phyloP scores from a whole-genome alignment of 116 monocot species.

The Posidonia oceanica region DNA sequence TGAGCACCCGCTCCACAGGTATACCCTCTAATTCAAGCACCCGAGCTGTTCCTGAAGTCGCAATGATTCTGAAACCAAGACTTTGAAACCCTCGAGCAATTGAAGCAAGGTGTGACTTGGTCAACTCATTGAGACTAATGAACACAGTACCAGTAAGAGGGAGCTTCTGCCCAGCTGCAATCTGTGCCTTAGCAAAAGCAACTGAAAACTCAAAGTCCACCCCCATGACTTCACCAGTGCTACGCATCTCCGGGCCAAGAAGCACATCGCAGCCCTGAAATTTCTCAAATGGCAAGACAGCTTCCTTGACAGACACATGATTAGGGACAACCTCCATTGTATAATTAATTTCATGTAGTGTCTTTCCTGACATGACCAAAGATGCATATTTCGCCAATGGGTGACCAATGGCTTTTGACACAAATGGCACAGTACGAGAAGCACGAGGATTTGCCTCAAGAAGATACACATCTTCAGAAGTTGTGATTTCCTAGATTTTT shows the following conservation, averaged over 20 bases:
- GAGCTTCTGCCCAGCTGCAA: conserved; percentile 92
- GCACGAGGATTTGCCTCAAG: conserved; percentile 97
- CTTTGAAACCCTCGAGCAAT: conserved; percentile 60
- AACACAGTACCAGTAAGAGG: conserved; percentile 65
- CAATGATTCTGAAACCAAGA: conserved; percentile 65
- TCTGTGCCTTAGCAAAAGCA: conserved; percentile 97
- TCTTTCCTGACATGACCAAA: conserved; percentile 85
- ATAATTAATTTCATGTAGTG: conserved; percentile 49
- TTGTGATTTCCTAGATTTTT: too few relatives aligned
- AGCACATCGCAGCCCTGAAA: conserved; percentile 92
- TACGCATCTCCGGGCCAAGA: conserved; percentile 97
- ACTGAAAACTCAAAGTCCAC: conserved; percentile 70
- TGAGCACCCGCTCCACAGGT: conserved; percentile 70
- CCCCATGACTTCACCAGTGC: conserved; percentile 99
- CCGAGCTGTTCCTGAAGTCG: conserved; percentile 84
- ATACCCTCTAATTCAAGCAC: conserved; percentile 69
- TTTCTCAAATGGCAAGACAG: conserved; percentile 92
- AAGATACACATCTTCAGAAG: conserved; percentile 62
- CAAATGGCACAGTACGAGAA: conserved; percentile 94
- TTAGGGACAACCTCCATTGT: conserved; percentile 62
- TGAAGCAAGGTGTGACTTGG: conserved; percentile 61
- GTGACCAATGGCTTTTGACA: conserved; percentile 91
- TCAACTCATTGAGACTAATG: conserved; percentile 85
- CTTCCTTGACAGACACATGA: conserved; percentile 88
- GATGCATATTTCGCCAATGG: conserved; percentile 94